Base-by-base conservation (phyloP, 176 grass and related monocot species). In the Lolium multiflorum region DNA sequence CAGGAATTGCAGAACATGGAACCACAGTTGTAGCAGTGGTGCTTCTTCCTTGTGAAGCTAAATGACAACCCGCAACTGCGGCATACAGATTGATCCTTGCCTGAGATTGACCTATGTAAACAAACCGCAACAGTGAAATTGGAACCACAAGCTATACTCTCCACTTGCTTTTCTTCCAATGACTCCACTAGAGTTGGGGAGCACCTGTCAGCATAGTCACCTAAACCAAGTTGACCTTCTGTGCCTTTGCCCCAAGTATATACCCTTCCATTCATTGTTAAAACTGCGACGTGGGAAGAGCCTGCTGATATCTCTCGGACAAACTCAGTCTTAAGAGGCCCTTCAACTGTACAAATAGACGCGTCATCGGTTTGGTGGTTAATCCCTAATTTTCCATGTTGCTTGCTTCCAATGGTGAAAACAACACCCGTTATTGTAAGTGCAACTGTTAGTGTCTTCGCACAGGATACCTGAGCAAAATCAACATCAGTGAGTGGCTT, bases 211-310 rank as follows among this genome's bases (percentile, higher is more conserved):
- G 80, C 67, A 55, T 78, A 89, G 71, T 96, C 94, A 54, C 97
- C 97, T 82, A 99, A 94, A 52, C 97, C 97, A 90, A 99, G 87
- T 79, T 99, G 97, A 26, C 97, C 97, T 79, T 92, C 91, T 41
- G 84, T 61, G 57, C 97, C 92, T 88, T 82, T 94, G 76, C 97
- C 97, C 97, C 97, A 99, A 57, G 94, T 92, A 89, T 91, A 99
- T 2, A 96, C 88, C 78, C 89, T 99, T 59, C 92, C 92, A 4
- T 85, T 94, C 77, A 88, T 92, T 76, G 94, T 93, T 76, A 99
- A 85, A 83, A 93, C 90, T 7, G 89, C 87, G 16, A 92, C 68
- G 63, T 99, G 97, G 61, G 83, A 99, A 74, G 87, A 85, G 46
- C 97, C 97, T 14, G 87, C 78, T 62, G 94, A 89, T 84, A 96